Conservation (phyloP, 371 early-diverging fungal genomes). For the Syncephalastrum racemosum region DNA sequence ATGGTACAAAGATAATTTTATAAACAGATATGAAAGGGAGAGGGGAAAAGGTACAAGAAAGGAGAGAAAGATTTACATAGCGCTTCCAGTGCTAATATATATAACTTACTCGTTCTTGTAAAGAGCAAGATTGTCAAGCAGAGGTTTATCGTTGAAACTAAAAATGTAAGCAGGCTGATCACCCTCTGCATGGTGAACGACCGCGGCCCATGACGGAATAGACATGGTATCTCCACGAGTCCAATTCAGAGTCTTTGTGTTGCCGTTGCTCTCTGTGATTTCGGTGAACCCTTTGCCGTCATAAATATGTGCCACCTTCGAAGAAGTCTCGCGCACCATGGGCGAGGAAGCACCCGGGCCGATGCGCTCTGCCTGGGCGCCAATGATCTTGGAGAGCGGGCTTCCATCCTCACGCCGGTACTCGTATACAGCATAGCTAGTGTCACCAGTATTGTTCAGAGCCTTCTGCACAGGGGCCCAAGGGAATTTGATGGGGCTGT, state of each 20-base stretch:
- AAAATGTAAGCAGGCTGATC: conserved; percentile 10
- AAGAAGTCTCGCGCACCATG: conserved; percentile 17
- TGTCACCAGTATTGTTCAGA: conserved; percentile 12
- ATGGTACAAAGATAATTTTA: neutral
- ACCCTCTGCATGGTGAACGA: conserved; percentile 15
- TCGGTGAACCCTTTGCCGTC: conserved; percentile 19
- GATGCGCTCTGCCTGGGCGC: conserved; percentile 24
- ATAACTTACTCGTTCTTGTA: neutral
- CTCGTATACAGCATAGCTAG: conserved; percentile 13
- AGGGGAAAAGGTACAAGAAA: neutral
- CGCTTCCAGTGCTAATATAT: no score
- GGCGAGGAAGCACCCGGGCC: conserved; percentile 12
- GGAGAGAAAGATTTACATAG: neutral
- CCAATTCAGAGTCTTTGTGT: conserved; percentile 18
- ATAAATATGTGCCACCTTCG: conserved; percentile 21
- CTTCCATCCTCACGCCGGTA: conserved; percentile 16
- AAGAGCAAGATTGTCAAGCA: conserved; percentile 11
- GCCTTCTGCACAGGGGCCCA: conserved; percentile 22
- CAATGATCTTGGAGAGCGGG: conserved; percentile 23
- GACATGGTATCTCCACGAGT: conserved; percentile 20
- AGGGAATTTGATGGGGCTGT: conserved; percentile 18
- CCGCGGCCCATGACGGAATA: conserved; percentile 19
- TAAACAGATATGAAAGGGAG: neutral
- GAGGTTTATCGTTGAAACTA: conserved; percentile 14
- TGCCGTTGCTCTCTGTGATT: conserved; percentile 17